Conservation (phyloP, 768 basidiomycete genomes). For the Chalciporus piperatus region DNA sequence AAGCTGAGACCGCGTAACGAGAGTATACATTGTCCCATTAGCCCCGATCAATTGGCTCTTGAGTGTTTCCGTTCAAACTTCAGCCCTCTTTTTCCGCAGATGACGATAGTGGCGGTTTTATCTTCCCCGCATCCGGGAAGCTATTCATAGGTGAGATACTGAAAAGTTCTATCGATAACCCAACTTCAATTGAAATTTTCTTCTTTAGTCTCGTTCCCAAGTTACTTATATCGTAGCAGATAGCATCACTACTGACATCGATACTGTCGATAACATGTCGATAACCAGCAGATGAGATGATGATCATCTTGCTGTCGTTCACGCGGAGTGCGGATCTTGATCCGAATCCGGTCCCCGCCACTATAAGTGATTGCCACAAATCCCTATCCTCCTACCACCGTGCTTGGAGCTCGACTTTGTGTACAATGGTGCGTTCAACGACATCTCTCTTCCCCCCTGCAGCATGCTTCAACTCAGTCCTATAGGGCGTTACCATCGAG, state of each 20-base stretch:
- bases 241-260: constrained; percentile 27
- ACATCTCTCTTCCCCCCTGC: not conserved
- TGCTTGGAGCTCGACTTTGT: constrained; percentile 27
- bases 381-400: constrained; percentile 25
- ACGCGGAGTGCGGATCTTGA: constrained; percentile 62
- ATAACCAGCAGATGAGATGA: constrained; percentile 15
- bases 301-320: not conserved
- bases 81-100: constrained; percentile 2
- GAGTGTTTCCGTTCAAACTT: not conserved
- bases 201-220: not conserved
- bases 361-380: constrained; percentile 38
- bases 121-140: constrained; percentile 15
- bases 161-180: constrained; percentile 24
- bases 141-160: constrained; percentile 21
- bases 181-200: constrained; percentile 1
- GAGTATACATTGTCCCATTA: constrained; percentile 13
- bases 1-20: not conserved
- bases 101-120: constrained; percentile 12
- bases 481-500: constrained; percentile 71
- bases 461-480: constrained; percentile 1
- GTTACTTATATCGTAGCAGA: not conserved
- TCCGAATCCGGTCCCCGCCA: constrained; percentile 61
- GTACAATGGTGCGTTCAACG: constrained; percentile 29
- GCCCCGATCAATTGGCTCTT: not conserved
- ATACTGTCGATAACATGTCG: constrained; percentile 26